phyloP scores from a whole-genome alignment of 1,139 yeast genomes.

The Nakaseomyces delphensis region DNA sequence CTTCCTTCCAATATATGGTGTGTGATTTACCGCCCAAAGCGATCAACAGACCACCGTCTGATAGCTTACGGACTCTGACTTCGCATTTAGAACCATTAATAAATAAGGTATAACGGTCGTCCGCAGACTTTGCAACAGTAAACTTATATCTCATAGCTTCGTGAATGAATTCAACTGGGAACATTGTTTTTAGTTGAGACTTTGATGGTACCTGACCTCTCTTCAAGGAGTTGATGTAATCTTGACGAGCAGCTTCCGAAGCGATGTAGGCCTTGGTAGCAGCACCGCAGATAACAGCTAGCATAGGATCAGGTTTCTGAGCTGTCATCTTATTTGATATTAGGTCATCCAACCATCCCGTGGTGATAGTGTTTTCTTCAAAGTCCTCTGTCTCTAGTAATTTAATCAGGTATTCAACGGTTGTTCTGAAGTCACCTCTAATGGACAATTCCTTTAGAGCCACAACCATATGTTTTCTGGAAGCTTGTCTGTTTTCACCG shows the following conservation, averaged over 20 bases:
- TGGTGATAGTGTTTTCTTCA: conserved; percentile 91
- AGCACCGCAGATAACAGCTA: conserved; percentile 96
- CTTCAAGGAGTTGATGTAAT: conserved; percentile 66
- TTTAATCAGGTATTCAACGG: conserved; percentile 92
- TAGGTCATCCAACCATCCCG: conserved; percentile 97
- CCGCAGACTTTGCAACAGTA: conserved; percentile 88
- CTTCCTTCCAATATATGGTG: conserved; percentile 95
- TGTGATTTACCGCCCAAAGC: conserved; percentile 90
- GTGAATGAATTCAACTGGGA: conserved; percentile 88
- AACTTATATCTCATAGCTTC: conserved; percentile 90
- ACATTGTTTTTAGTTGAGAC: conserved; percentile 71
- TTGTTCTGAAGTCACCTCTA: conserved; percentile 96
- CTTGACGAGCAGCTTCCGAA: conserved; percentile 60
- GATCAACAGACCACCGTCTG: conserved; percentile 89
- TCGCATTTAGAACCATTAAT: conserved; percentile 87
- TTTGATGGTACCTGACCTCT: conserved; percentile 93
- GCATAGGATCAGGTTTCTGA: conserved; percentile 84
- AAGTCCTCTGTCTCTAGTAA: conserved; percentile 93
- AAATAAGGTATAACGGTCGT: conserved; percentile 76
- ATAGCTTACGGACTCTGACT: conserved; percentile 75
- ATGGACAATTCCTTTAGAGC: conserved; percentile 93
- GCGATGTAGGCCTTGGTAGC: conserved; percentile 86
- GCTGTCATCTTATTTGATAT: conserved; percentile 89
- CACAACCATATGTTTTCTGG: conserved; percentile 97
- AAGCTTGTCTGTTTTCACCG: conserved; percentile 96